phyloP scores from a whole-genome alignment of 495 filamentous ascomycete genomes.

The Staphylotrichum tortipilum region DNA sequence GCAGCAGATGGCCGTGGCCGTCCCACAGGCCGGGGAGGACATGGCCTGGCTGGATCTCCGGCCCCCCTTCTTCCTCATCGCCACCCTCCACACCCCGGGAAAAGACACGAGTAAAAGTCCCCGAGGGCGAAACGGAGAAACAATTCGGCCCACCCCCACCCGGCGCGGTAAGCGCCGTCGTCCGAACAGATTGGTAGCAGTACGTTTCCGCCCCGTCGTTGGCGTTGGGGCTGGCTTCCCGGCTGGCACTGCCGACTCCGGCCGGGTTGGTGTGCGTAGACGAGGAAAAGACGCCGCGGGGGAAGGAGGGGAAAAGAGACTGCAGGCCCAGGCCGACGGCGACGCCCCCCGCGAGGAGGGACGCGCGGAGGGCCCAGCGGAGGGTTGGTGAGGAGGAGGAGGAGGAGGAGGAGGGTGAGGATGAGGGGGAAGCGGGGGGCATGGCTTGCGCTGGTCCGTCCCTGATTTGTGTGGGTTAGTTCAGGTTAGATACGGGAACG shows the following conservation, averaged over 20 bases:
- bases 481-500: neutral
- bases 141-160: too few relatives aligned
- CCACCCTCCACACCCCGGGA: neutral
- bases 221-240: too few relatives aligned
- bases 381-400: neutral
- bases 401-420: neutral
- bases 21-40: conserved; percentile 57
- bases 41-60: conserved; percentile 26
- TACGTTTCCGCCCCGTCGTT: conserved; percentile 17
- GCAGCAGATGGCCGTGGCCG: conserved; percentile 53
- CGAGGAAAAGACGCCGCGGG: neutral
- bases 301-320: neutral
- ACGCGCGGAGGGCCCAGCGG: conserved; percentile 17
- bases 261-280: neutral
- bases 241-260: neutral
- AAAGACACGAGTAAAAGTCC: conserved; percentile 28
- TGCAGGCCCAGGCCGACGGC: conserved; percentile 11
- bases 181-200: conserved; percentile 35
- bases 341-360: conserved; percentile 14
- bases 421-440: neutral
- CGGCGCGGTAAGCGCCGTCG: too few relatives aligned
- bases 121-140: conserved; percentile 32
- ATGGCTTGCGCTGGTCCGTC: too few relatives aligned
- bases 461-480: neutral
- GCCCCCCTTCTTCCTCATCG: neutral